Conservation (phyloP, 495 filamentous ascomycete species). For the Cetradonia linearis region DNA sequence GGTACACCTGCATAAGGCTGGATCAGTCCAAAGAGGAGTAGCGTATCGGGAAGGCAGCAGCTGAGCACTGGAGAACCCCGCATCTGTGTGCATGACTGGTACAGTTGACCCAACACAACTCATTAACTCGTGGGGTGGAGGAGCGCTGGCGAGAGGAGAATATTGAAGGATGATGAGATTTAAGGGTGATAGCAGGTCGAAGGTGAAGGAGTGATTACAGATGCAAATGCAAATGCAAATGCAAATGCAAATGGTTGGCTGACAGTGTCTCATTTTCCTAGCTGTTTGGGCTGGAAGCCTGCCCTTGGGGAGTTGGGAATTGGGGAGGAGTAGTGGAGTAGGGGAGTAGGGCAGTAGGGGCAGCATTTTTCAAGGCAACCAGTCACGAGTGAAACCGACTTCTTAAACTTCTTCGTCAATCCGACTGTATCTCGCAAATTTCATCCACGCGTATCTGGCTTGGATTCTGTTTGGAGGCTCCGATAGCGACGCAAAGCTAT, state of each 20-base stretch:
- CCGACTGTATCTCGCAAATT: neutral
- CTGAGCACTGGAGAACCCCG: slow-evolving; percentile 5
- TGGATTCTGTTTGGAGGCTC: slow-evolving; percentile 3
- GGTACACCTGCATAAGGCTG: slow-evolving; percentile 14
- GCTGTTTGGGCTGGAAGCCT: neutral
- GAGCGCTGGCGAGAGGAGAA: neutral
- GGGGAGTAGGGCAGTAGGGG: neutral
- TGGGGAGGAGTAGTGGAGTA: neutral
- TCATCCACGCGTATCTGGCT: slow-evolving; percentile 3
- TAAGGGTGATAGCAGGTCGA: neutral
- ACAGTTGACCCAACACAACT: neutral
- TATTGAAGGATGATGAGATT: neutral
- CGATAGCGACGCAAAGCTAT: slow-evolving; percentile 8
- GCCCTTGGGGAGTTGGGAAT: neutral
- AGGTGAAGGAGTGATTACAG: neutral
- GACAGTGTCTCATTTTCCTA: neutral
- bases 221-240: slow-evolving; percentile 6
- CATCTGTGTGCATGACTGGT: slow-evolving; percentile 15
- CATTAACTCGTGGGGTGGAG: neutral
- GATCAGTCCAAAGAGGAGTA: slow-evolving; percentile 1
- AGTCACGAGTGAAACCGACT: neutral
- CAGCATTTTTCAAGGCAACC: slow-evolving; percentile 7
- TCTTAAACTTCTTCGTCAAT: slow-evolving; percentile 5
- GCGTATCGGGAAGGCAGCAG: slow-evolving; percentile 10
- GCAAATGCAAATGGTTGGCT: slow-evolving; percentile 3